Base-by-base conservation (phyloP, 441 rosid species). In the Theobroma grandiflorum region DNA sequence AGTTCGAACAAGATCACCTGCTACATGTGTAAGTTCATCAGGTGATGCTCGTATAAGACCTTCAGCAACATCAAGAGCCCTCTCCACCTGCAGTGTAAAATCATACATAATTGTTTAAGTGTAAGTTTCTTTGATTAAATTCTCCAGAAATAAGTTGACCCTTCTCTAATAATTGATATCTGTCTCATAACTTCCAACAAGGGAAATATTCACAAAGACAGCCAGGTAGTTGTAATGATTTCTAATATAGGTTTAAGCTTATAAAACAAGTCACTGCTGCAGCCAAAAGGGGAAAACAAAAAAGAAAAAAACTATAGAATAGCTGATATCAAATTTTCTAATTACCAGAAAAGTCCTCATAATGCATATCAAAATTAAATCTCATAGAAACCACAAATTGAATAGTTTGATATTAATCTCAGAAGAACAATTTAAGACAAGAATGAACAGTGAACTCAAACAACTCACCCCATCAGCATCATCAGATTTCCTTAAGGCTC, bases 41-140 rank as follows among this genome's bases (percentile, higher is more conserved):
- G 99, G 98, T 66, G 98, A 90, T 82, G 98, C 97, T 83, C 97
- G 92, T 67, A 97, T 92, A 87, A 97, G 99, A 79, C 90, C 89
- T 86, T 97, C 99, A 72, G 91, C 93, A 79, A 86, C 94, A 86
- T 86, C 90, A 82, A 97, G 89, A 77, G 99, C 99, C 84, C 87
- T 92, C 84, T 95, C 98, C 82, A 93, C 91, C 99, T 97, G 94
- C 78, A 86, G 80, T 5, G 66, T 52, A 62, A 43, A 73, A 74
- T 20, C 67, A 65, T 26, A 22, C 80, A 68, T 52, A 72, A 78
- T 72, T 6, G 50, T 49, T 35, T 45, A 72, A 33, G 45, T 16
- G 16, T 38, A 78, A 75, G 45, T 61, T 45, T 62, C 33, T 79
- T 55, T 69, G 15, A n/a, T 65, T 67, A 67, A 53, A 42, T 50